Conservation (phyloP, 106 monocot species). For the Dendrobium catenatum region DNA sequence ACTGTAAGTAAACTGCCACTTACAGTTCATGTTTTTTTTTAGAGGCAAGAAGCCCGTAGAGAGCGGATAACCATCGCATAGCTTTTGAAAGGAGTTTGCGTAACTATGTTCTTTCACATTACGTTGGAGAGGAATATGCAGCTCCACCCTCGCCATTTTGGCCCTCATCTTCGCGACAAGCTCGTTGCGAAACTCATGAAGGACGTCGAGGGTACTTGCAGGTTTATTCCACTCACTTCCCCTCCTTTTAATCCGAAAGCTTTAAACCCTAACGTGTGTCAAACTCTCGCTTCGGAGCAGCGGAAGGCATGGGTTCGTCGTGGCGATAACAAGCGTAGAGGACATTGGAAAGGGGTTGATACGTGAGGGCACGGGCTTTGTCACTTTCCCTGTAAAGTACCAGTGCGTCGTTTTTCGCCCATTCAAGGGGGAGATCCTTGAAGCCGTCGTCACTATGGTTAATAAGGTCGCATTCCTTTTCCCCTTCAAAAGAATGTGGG, state of each 20-base stretch:
- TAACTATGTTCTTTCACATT: conserved; percentile 91
- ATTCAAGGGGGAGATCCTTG: conserved; percentile 89
- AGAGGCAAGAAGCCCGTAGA: no score
- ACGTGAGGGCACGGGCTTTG: conserved; percentile 92
- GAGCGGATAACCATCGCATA: background rate
- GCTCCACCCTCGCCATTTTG: conserved; percentile 95
- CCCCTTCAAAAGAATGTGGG: background rate
- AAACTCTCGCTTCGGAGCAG: conserved; percentile 16
- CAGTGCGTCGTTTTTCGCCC: conserved; percentile 95
- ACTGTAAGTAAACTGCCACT: no score
- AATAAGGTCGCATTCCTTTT: conserved; percentile 53
- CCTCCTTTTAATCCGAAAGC: background rate
- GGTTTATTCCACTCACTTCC: conserved; percentile 16
- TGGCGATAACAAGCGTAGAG: conserved; percentile 87
- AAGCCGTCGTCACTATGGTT: conserved; percentile 95
- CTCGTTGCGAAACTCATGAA: conserved; percentile 89
- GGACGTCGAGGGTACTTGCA: conserved; percentile 99
- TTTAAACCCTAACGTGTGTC: conserved; percentile 9
- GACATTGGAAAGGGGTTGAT: conserved; percentile 91
- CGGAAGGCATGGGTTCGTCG: conserved; percentile 91
- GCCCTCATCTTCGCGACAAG: conserved; percentile 94
- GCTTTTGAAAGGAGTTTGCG: background rate
- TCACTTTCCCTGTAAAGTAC: conserved; percentile 98
- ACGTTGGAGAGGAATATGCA: conserved; percentile 87
- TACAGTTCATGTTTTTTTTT: no score